These are phyloP conservation scores for Cadophora luteo-olivacea DNA, from an alignment of 2,329 filamentous ascomycete genomes.

Conservation along the genomic window DNA sequence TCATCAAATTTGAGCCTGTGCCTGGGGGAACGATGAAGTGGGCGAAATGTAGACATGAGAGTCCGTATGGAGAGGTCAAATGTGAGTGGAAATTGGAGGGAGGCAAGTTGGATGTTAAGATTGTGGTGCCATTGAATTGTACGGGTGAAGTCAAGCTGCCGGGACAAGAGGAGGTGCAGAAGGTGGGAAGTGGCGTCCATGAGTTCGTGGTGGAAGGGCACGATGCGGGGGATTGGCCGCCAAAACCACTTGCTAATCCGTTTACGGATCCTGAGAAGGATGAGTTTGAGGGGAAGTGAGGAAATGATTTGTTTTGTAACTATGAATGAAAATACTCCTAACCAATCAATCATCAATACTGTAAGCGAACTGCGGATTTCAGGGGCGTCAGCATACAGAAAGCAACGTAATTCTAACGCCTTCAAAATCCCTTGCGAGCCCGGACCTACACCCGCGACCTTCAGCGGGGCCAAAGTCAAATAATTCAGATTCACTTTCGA, in stretches of 20 bases:
- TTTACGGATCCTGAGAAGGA: neutral
- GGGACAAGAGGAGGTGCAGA: slow-evolving; percentile 25
- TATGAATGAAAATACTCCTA: neutral
- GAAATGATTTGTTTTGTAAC: neutral
- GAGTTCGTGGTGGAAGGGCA: slow-evolving; percentile 23
- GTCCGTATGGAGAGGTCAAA: slow-evolving; percentile 42
- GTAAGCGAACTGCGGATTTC: too few species aligned
- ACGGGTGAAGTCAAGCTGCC: slow-evolving; percentile 39
- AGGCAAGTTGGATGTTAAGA: slow-evolving; percentile 29
- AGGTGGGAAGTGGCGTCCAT: slow-evolving; percentile 34
- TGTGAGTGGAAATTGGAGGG: slow-evolving; percentile 34
- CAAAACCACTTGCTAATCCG: neutral
- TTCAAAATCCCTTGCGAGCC: too few species aligned
- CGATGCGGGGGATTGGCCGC: slow-evolving; percentile 30
- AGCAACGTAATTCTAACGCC: too few species aligned
- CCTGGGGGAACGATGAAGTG: slow-evolving; percentile 43
- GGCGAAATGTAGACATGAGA: slow-evolving; percentile 41
- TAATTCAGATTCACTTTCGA: neutral
- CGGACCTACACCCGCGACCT: too few species aligned
- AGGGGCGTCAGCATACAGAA: too few species aligned
- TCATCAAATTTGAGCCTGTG: slow-evolving; percentile 40
- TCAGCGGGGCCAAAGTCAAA: too few species aligned
- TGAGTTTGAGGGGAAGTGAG: neutral
- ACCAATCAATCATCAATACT: too few species aligned
- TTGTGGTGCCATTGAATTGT: slow-evolving; percentile 36